Percentiles rank a stretch among this genome's conserved stretches.
These are phyloP conservation scores for Allodekkera sacchari DNA, from an alignment of 805 yeast species.

Conservation along the genomic window DNA sequence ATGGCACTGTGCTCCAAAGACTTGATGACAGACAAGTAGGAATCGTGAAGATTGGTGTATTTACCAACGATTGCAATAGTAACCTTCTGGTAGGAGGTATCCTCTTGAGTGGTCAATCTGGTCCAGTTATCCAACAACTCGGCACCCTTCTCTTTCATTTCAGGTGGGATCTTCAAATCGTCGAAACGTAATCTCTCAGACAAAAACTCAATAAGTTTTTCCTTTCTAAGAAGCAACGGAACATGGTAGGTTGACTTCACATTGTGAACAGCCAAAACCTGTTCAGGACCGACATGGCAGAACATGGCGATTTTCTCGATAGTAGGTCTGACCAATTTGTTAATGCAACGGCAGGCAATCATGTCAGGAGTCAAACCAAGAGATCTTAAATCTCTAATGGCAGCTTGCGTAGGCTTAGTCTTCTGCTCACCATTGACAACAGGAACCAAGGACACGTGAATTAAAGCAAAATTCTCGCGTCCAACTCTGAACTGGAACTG, in stretches of 20 bases:
- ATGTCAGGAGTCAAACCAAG: conserved; percentile 92
- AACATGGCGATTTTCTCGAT: conserved; percentile 96
- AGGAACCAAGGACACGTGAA: conserved; percentile 95
- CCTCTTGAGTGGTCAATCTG: conserved; percentile 68
- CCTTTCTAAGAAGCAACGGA: conserved; percentile 84
- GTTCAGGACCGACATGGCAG: conserved; percentile 98
- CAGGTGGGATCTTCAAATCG: conserved; percentile 35
- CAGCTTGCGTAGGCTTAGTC: conserved; percentile 99
- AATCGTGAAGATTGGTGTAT: conserved; percentile 91
- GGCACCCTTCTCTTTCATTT: conserved; percentile 57
- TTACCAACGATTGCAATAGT: conserved; percentile 96
- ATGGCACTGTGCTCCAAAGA: conserved; percentile 92
- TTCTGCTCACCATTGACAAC: conserved; percentile 98
- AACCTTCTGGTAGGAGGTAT: conserved; percentile 76
- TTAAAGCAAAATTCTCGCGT: conserved; percentile 83
- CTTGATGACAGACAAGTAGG: conserved; percentile 90
- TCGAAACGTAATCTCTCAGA: conserved; percentile 56
- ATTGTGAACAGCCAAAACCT: conserved; percentile 94
- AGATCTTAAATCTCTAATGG: conserved; percentile 92
- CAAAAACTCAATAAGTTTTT: conserved; percentile 71
- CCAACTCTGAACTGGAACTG: conserved; percentile 99
- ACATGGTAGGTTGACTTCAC: conserved; percentile 96
- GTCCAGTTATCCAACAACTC: conserved; percentile 72
- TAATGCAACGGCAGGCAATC: conserved; percentile 96
- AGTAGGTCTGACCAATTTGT: conserved; percentile 72